Base-by-base conservation (phyloP, 371 early-diverging fungal species). In the Apophysomyces trapeziformis region DNA sequence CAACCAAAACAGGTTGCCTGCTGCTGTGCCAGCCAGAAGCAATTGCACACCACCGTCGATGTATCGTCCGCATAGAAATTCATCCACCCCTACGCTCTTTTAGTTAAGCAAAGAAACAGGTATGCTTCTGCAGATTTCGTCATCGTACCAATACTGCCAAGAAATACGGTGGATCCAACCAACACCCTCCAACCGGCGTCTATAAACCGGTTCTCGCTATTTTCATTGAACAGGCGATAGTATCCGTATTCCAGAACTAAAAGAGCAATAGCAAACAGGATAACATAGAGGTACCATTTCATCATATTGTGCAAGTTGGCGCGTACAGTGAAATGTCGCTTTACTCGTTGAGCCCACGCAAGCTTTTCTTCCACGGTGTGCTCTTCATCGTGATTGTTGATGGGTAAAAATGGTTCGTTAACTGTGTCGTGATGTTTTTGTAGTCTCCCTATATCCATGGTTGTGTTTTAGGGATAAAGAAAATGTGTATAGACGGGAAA, bases 131-230 rank as follows among this genome's bases (percentile, higher is more conserved):
- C 9, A 50, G 21, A 21, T 26, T 26, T 2, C 16, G 9, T 16
- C 9, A 50, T 7, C 54, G 32, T 50, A 50, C 54, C 54, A 21
- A 50, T 21, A 35, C 54, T 50, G 21, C 54, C 54, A 21, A 50
- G 21, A 2, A 50, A 50, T 21, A 50, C 21, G 16, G 54, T 50
- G n/a, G 18, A 50, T 21, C n/a, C 11, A 11, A 21, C 9, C 21
- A 50, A 0, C 16, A 50, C 54, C 5, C 5, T 18, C 54, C 54
- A 50, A 21, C 18, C 54, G 21, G 32, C 18, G 21, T 50, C 54
- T 7, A 9, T n/a, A 21, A 50, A 50, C 21, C 54, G 21, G 21
- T 50, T 50, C 7, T 18, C 21, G 54, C 54, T 26, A 50, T 26
- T 21, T 4, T 26, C 21, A 21, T 50, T 18, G 5, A 18, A n/a